Evolutionary conservation across 1,284 basidiomycete species (phyloP), one percentile per base, ranked within the genome.

Genomic region (Golubevia pallescens): DNA sequence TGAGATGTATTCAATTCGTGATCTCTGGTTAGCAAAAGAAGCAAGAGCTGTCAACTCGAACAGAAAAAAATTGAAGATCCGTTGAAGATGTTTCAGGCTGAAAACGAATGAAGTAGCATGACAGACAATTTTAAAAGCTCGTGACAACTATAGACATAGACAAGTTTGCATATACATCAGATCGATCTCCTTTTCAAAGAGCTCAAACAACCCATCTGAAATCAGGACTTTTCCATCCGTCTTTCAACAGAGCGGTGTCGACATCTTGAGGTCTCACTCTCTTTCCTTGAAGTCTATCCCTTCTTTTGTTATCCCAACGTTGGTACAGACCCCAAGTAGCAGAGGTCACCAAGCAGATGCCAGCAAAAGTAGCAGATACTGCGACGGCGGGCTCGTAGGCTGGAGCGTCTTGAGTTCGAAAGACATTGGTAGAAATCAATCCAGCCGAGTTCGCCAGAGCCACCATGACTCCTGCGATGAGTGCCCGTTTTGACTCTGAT

Each of bases 391-490:
- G 72, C 23, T 67, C 70, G 61, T 76, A 74, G 86, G 87, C 87
- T 1, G 87, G 88, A 68, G 87, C 88, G 70, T 89, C 88, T 70
- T 87, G 71, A n/a, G 87, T 86, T 61, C 86, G 86, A 77, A 89
- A 89, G 10, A 89, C 87, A 69, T 89, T 89, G 34, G 88, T 88
- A 3, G 88, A 88, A 63, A 89, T 88, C 21, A 89, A 76, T 51
- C 89, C 88, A 63, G 88, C 86, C 42, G 87, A 86, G 74, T 89
- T 89, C 53, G 88, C 89, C 65, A 89, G 85, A 0, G 88, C 88
- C 61, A 89, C 88, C 87, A 68, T 58, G 13, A 89, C 87, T 14
- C 88, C 88, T 3, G 88, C 88, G 20, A 89, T 87, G 8, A 88
- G 87, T 32, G 88, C 88, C 16, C 88, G 86, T 55, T 87, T 84